These are phyloP conservation scores for Pulveroboletus sp. DNA, from an alignment of 768 basidiomycete species.

Conservation along the genomic window DNA sequence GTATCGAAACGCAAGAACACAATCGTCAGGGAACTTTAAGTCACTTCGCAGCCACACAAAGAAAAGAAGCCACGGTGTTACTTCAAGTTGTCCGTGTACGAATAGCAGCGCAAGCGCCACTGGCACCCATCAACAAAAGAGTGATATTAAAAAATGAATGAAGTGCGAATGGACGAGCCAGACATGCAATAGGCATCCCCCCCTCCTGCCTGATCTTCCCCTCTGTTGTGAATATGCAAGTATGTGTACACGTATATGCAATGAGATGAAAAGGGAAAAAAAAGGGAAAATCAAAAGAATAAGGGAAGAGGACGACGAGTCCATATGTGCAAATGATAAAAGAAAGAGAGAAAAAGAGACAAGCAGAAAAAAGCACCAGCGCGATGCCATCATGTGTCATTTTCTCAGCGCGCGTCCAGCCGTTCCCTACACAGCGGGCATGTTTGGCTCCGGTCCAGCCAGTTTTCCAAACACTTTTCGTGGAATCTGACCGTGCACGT, in stretches of 20 bases:
- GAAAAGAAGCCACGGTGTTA: background rate
- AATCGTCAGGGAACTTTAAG: no score
- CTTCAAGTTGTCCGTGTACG: background rate
- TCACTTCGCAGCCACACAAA: no score
- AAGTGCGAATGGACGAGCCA: conserved; percentile 12
- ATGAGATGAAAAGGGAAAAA: conserved; percentile 1
- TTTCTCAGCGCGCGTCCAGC: conserved; percentile 30
- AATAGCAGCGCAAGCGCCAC: conserved; percentile 8
- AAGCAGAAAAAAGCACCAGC: background rate
- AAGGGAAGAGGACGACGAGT: conserved; percentile 6
- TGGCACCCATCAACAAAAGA: conserved; percentile 22
- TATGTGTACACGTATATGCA: conserved; percentile 3
- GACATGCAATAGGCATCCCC: conserved; percentile 11
- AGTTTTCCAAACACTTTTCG: conserved; percentile 57
- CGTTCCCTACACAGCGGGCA: conserved; percentile 65
- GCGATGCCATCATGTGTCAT: background rate
- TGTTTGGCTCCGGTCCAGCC: conserved; percentile 57
- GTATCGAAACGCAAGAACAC: background rate
- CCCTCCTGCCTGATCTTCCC: background rate
- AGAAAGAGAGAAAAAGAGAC: background rate
- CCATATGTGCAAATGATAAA: conserved; percentile 12
- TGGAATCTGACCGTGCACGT: conserved; percentile 43
- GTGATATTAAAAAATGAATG: conserved; percentile 30
- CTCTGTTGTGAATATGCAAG: background rate
- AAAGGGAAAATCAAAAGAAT: background rate